A percentile compares a stretch with the other conserved stretches of the same genome.
These are phyloP conservation scores for Neopestalotiopsis rosae DNA, from an alignment of 2,329 filamentous ascomycete genomes.

Conservation along the genomic window DNA sequence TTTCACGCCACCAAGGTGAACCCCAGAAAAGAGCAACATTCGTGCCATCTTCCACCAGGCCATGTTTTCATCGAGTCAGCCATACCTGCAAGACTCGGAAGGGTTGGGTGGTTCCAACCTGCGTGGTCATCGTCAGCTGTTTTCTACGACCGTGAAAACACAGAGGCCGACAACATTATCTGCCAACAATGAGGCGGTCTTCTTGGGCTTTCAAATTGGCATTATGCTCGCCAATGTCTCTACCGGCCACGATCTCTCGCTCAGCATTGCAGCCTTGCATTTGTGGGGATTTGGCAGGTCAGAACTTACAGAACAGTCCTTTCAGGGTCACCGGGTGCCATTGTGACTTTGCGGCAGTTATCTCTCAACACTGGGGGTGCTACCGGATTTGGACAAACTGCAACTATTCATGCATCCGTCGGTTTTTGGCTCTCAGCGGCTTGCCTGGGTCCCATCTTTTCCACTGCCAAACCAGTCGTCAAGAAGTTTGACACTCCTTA, in stretches of 20 bases:
- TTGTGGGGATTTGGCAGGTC: background rate
- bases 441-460: background rate
- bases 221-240: background rate
- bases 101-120: background rate
- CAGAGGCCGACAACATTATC: background rate
- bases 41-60: background rate
- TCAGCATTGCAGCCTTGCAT: background rate
- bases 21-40: background rate
- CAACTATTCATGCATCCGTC: background rate
- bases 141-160: background rate
- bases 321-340: background rate
- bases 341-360: background rate
- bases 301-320: background rate
- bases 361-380: background rate
- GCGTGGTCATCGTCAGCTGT: background rate
- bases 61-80: background rate
- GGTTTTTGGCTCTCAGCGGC: background rate
- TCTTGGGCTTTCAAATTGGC: background rate
- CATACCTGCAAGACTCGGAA: background rate
- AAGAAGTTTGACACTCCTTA: background rate
- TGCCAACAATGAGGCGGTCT: background rate
- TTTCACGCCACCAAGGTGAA: background rate
- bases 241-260: background rate
- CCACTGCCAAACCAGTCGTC: background rate
- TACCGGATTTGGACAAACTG: background rate